Base-by-base conservation (phyloP, 208 protist genomes). In the Trypanosomatidae sp. region DNA sequence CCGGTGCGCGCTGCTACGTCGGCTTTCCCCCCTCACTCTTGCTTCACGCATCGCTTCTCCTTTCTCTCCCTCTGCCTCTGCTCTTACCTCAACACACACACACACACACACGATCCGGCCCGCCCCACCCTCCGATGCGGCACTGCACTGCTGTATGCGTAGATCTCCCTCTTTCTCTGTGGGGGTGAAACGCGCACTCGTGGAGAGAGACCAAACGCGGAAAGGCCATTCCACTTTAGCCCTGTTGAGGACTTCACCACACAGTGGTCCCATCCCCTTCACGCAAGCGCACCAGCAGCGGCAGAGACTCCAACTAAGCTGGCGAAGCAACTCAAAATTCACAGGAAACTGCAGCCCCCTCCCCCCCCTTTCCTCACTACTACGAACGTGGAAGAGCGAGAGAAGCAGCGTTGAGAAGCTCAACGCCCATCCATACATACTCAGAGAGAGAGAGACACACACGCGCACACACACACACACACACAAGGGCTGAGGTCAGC, bases 391-490 rank as follows among this genome's bases (percentile, higher is more conserved):
- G 50, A 39, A 39, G 36, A 39, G 36, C 36, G 3, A 55, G 50
- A 55, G 13, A 55, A n/a, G 17, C 50, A 55, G 50, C 2, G 50
- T 25, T 25, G 22, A 55, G 22, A 55, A 55, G 53, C 19, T n/a
- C 19, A 19, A 9, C 53, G 19, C 53, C 53, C n/a, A 9, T n/a
- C 28, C 53, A 44, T 19, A 56, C 22, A 44, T n/a, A 30, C 10
- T 55, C 25, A 30, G 43, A 56, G 2, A 53, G n/a, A 62, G 12
- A 3, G 15, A 69, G 13, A 67, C 8, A 58, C 6, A 59, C 10
- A n/a, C 12, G 28, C 12, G 36, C 19, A 77, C 12, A 47, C 7
- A 77, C 39, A 62, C 46, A 71, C 66, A 71, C 33, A 66, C 39
- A 59, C 25, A 70, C 46, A 68, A 30, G 41, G 2, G 62, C 59